A percentile compares a stretch with the other conserved stretches of the same genome.
Conservation (phyloP, 345 rosid genomes). For the Garcia nutans region DNA sequence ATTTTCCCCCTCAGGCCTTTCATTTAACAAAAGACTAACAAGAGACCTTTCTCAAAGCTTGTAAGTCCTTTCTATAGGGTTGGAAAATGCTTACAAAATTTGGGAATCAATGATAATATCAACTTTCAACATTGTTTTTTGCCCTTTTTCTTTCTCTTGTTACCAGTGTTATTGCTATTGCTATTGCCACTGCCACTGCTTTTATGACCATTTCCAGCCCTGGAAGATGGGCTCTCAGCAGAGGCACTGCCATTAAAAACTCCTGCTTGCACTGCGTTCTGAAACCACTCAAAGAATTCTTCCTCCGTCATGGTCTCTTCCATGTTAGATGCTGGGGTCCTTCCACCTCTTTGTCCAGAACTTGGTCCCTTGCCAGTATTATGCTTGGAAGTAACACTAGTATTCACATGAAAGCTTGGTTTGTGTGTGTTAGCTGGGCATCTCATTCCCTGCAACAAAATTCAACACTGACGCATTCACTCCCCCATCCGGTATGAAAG, state of each 20-base stretch:
- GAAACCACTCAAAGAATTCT: constrained; percentile 83
- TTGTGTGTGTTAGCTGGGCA: constrained; percentile 90
- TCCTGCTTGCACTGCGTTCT: constrained; percentile 81
- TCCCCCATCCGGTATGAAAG: neutral
- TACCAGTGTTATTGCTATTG: constrained; percentile 35
- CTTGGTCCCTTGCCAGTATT: constrained; percentile 49
- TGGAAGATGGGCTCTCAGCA: constrained; percentile 42
- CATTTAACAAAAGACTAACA: neutral
- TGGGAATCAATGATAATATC: neutral
- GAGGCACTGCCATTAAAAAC: constrained; percentile 41
- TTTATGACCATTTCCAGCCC: constrained; percentile 41
- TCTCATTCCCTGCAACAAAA: constrained; percentile 83
- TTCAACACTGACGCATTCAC: neutral
- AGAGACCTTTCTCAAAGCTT: constrained; percentile 7
- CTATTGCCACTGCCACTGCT: constrained; percentile 31
- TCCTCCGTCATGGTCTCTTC: constrained; percentile 93
- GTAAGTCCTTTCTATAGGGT: constrained; percentile 7
- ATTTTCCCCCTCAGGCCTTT: neutral
- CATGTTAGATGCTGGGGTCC: constrained; percentile 51
- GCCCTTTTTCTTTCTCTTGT: constrained; percentile 75
- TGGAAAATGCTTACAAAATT: constrained; percentile 18
- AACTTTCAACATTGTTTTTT: constrained; percentile 69
- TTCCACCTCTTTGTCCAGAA: constrained; percentile 59
- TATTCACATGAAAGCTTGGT: constrained; percentile 95
- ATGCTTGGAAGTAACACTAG: constrained; percentile 58